These are phyloP conservation scores for Tolypocladium paradoxum DNA, from an alignment of 2,329 filamentous ascomycete genomes.

Conservation along the genomic window DNA sequence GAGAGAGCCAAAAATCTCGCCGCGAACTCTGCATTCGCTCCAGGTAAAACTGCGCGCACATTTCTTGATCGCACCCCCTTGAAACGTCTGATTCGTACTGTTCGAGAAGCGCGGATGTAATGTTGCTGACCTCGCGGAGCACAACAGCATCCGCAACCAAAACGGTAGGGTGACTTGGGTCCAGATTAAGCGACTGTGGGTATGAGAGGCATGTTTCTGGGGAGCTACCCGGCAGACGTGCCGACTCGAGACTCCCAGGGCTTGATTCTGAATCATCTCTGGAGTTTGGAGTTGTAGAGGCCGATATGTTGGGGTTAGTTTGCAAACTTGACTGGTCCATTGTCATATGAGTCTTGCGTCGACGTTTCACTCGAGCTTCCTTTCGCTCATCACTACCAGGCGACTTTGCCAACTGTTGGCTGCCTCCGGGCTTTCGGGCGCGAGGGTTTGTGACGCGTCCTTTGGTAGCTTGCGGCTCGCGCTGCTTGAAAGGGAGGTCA, in stretches of 20 bases:
- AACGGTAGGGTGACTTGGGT: slow-evolving; percentile 4
- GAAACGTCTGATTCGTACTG: slow-evolving; percentile 21
- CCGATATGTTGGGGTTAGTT: neutral
- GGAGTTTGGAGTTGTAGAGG: neutral
- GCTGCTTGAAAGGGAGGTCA: slow-evolving; percentile 12
- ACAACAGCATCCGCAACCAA: slow-evolving; percentile 13
- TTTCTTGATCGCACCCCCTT: slow-evolving; percentile 8
- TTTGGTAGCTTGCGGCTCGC: neutral
- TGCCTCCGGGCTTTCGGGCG: too few relatives aligned
- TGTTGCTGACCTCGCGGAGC: slow-evolving; percentile 13
- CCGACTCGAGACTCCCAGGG: neutral
- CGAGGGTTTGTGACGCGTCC: neutral
- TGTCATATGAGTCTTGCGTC: neutral
- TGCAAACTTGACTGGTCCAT: neutral
- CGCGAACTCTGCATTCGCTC: slow-evolving; percentile 14
- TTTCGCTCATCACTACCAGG: neutral
- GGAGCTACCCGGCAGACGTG: neutral
- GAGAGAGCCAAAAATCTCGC: slow-evolving; percentile 19
- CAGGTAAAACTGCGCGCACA: slow-evolving; percentile 20
- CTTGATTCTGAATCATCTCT: neutral
- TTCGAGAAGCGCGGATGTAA: slow-evolving; percentile 16
- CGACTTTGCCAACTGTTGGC: neutral
- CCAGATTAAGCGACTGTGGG: neutral
- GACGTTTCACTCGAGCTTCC: neutral
- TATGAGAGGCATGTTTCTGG: neutral